phyloP scores from a whole-genome alignment of 176 grass and related monocot species.

The Oryza nivara region DNA sequence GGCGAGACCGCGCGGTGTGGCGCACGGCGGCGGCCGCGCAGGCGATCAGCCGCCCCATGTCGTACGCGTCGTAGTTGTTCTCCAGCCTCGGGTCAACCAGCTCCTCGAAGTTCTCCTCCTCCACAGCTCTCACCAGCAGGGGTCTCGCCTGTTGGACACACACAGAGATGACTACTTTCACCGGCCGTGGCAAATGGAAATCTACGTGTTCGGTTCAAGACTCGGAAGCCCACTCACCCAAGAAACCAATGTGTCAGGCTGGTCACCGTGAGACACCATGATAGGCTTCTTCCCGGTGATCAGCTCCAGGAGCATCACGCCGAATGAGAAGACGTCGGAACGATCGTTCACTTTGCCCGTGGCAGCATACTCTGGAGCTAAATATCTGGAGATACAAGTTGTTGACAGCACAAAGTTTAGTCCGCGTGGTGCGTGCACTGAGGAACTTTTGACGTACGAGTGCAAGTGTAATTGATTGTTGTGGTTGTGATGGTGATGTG shows the following conservation, averaged over 20 bases:
- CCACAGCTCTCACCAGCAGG: slow-evolving; percentile 52
- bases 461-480: background rate
- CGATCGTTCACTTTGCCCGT: slow-evolving; percentile 75
- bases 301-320: slow-evolving; percentile 85
- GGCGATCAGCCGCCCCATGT: slow-evolving; percentile 69
- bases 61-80: slow-evolving; percentile 64
- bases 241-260: slow-evolving; percentile 54
- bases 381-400: slow-evolving; percentile 56
- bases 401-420: slow-evolving; percentile 17
- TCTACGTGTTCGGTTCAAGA: background rate
- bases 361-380: slow-evolving; percentile 79
- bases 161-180: background rate
- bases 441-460: background rate
- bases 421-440: background rate
- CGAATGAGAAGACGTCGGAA: slow-evolving; percentile 91
- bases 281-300: slow-evolving; percentile 77
- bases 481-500: background rate
- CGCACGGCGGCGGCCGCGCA: slow-evolving; percentile 83
- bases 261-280: slow-evolving; percentile 26
- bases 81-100: slow-evolving; percentile 61
- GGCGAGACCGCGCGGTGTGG: slow-evolving; percentile 63
- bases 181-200: background rate
- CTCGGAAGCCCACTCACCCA: slow-evolving; percentile 56
- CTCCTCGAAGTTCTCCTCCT: slow-evolving; percentile 63
- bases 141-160: slow-evolving; percentile 59